Base-by-base conservation (phyloP, 495 filamentous ascomycete genomes). In the Penicillium parvum region DNA sequence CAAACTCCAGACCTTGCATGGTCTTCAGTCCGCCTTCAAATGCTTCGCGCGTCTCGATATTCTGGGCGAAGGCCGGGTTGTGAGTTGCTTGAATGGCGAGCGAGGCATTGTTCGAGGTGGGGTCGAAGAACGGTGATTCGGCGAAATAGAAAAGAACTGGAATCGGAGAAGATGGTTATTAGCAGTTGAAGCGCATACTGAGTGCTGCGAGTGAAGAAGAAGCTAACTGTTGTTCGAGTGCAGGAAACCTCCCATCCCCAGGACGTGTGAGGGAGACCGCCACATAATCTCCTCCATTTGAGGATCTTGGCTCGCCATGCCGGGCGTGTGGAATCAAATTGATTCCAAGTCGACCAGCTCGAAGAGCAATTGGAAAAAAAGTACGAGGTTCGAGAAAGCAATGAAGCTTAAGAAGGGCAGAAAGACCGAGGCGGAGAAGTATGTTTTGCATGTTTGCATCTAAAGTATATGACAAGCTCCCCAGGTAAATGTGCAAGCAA, bases 121-220 rank as follows among this genome's bases (percentile, higher is more conserved):
- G 71, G 56, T 98, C 92, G 63, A 86, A 97, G 72, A 96, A 98
- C 0, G 89, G 88, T 2, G 88, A 95, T 48, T 84, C 67, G 35
- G 81, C 77, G 60, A 98, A 96, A 64, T 98, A 98, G 65, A 83
- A 88, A 35, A 94, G 84, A 20, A 96, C 82, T 72, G 5, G 2
- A 12, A 5, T 33, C 18, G 25, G 17, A 27, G 10, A 40, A 12
- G 0, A 22, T 37, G n/a, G 25, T 21, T 11, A 39, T 5, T 27
- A 36, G 34, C 9, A 21, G 18, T 16, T 22, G n/a, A 32, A n/a
- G n/a, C n/a, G n/a, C n/a, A n/a, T n/a, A n/a, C n/a, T n/a, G n/a
- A n/a, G n/a, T n/a, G n/a, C n/a, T n/a, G n/a, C n/a, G n/a, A n/a
- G n/a, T n/a, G n/a, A n/a, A n/a, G n/a, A n/a, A n/a, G n/a, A n/a